Evolutionary conservation across 768 basidiomycete genomes (phyloP), one percentile per base, ranked within the genome.

Genomic region (Amanita jacksonii): DNA sequence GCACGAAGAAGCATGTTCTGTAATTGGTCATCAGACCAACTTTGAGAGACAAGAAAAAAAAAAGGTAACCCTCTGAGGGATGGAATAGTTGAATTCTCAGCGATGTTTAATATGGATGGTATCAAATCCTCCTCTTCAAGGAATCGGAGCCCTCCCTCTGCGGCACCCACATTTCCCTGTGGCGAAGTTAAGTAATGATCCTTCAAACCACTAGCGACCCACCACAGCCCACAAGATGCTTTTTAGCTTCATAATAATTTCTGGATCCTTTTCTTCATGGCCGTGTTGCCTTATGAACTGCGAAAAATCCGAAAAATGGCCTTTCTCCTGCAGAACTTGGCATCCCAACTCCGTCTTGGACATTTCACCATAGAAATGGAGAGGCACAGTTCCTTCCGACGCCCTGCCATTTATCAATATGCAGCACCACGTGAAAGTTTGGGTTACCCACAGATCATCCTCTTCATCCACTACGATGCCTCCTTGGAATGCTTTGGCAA

Each of bases 331-430:
- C 31, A 99, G 65, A 8, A 92, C 80, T 56, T 87, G 85, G 61
- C 92, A 94, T 0, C 96, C 96, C 38, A 93, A 81, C 45, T 87
- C 85, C 3, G 96, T 98, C 62, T 96, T 97, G 36, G 92, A 84
- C 76, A 98, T 87, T 62, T 97, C 94, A 16, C 94, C 94, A 54
- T 97, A 94, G 62, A 99, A 98, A 60, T 99, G 93, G 1, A 86
- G 80, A 2, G 94, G 96, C 9, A 91, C 87, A 8, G 82, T 81
- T 9, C 85, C 85, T 41, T 92, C 91, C 46, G 86, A 88, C 15
- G 74, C 72, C n/a, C 81, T 84, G 54, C 6, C 5, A n/a, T 16
- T 8, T 38, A 40, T 28, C 19, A 39, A 12, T 12, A 20, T 35
- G 10, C 12, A 7, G 13, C 8, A 8, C 28, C n/a, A 36, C 8